Conservation (phyloP, 495 filamentous ascomycete species). For the Acidomyces sp. region DNA sequence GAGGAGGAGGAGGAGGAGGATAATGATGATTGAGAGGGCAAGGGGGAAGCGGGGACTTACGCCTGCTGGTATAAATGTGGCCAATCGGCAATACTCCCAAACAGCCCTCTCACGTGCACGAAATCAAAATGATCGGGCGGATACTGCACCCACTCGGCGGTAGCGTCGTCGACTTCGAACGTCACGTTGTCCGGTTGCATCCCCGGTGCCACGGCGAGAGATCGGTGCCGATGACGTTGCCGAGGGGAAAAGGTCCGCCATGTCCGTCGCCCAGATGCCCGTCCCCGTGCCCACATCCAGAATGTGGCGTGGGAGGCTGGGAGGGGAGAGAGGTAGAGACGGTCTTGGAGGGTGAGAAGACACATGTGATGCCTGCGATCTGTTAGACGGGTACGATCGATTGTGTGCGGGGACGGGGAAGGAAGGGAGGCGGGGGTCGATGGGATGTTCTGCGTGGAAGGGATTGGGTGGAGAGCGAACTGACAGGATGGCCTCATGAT, state of each 20-base stretch:
- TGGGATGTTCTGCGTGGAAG: no score
- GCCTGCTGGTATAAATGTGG: constrained; percentile 27
- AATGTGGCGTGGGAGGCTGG: constrained; percentile 9
- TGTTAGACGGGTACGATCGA: no score
- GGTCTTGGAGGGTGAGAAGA: constrained; percentile 21
- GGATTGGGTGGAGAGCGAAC: no score
- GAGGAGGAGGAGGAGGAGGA: no score
- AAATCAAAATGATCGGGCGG: constrained; percentile 35
- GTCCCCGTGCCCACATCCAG: constrained; percentile 26
- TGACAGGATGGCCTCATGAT: constrained; percentile 10
- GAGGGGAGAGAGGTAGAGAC: constrained; percentile 24
- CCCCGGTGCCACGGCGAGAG: constrained; percentile 25
- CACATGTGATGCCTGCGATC: constrained; percentile 24
- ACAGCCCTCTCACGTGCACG: constrained; percentile 42
- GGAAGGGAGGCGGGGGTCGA: no score
- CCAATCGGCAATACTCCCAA: constrained; percentile 41
- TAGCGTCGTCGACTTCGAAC: constrained; percentile 25
- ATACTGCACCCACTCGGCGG: neutral
- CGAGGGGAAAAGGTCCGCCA: constrained; percentile 38
- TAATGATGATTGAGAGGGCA: no score
- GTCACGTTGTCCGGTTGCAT: constrained; percentile 24
- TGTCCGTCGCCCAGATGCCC: constrained; percentile 26
- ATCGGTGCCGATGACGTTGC: constrained; percentile 41
- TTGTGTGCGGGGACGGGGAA: no score
- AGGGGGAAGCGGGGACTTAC: no score